Base-by-base conservation (phyloP, 169 alveolate genomes). In the Sarcocystis neurona region DNA sequence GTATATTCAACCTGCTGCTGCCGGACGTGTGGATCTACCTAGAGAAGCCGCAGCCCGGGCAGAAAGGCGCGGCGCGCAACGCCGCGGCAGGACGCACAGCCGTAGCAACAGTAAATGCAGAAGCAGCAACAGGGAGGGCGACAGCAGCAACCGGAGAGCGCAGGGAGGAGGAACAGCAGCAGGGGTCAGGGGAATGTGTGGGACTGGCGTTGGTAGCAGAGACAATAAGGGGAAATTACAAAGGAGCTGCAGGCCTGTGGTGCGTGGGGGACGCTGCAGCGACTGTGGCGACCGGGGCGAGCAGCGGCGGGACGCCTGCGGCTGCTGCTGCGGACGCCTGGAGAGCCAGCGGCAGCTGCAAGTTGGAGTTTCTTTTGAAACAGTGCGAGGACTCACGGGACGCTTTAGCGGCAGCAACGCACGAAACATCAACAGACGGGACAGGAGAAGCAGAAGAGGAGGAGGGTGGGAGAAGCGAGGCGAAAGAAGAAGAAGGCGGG, bases 121-220 rank as follows among this genome's bases (percentile, higher is more conserved):
- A n/a, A n/a, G n/a, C n/a, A n/a, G n/a, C n/a, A n/a, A n/a, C n/a
- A n/a, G n/a, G n/a, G n/a, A n/a, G n/a, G n/a, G n/a, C n/a, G n/a
- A n/a, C n/a, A n/a, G 20, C 53, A 2, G 37, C 44, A 0, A 37
- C n/a, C 63, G 32, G 20, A 60, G 66, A 75, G 48, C 60, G 46
- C 41, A 56, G 46, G 50, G 66, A 63, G 72, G 56, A 30, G 58
- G 78, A 32, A 60, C 32, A 79, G 77, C 27, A n/a, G 23, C 43
- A 79, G 56, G 18, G 8, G 32, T 50, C 27, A 20, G 70, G 79
- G 95, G 91, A 96, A 46, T 97, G 97, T 0, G 94, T 94, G 82
- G 98, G 98, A 8, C 80, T 97, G 60, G 91, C 97, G n/a, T 91
- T 97, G n/a, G 95, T 95, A 5, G 97, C 98, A 0, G 98, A 97